Conservation (phyloP, 768 basidiomycete genomes). For the Aureoboletus auriporus region DNA sequence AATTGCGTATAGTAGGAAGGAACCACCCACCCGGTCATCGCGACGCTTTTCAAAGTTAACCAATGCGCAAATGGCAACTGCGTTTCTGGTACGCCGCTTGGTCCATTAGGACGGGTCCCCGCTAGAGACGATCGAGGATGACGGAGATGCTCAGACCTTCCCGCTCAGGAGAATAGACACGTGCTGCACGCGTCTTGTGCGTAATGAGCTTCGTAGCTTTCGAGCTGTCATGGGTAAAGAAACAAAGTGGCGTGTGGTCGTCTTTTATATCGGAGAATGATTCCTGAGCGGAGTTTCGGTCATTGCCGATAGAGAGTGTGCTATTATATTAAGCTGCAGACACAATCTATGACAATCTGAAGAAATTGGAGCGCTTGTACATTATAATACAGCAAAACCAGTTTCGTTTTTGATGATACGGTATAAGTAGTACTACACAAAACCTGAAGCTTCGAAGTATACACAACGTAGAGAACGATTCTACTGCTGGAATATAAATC, state of each 20-base stretch:
- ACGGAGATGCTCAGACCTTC: constrained; percentile 31
- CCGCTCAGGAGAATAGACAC: constrained; percentile 28
- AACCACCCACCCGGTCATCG: constrained; percentile 24
- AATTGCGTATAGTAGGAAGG: not conserved
- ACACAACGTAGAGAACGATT: too few relatives aligned
- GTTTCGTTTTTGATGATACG: too few relatives aligned
- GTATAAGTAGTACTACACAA: too few relatives aligned
- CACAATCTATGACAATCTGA: too few relatives aligned
- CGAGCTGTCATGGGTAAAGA: not conserved
- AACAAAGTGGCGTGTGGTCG: not conserved
- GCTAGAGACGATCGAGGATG: constrained; percentile 29
- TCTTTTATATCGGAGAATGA: constrained; percentile 4
- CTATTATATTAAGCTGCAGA: too few relatives aligned
- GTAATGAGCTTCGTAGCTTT: constrained; percentile 24
- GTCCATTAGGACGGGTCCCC: constrained; percentile 23
- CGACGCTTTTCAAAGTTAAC: constrained; percentile 27
- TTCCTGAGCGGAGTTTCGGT: constrained; percentile 16
- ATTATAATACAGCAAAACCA: too few relatives aligned
- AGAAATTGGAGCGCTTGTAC: too few relatives aligned
- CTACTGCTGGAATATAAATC: too few relatives aligned
- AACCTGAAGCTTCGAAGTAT: too few relatives aligned
- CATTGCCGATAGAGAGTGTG: constrained; percentile 5
- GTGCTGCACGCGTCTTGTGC: constrained; percentile 16
- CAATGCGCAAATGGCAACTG: constrained; percentile 14
- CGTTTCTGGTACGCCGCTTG: constrained; percentile 29